Evolutionary conservation across 202 grass and related monocot species (phyloP).

Genomic region (Sporobolus alterniflorus): DNA sequence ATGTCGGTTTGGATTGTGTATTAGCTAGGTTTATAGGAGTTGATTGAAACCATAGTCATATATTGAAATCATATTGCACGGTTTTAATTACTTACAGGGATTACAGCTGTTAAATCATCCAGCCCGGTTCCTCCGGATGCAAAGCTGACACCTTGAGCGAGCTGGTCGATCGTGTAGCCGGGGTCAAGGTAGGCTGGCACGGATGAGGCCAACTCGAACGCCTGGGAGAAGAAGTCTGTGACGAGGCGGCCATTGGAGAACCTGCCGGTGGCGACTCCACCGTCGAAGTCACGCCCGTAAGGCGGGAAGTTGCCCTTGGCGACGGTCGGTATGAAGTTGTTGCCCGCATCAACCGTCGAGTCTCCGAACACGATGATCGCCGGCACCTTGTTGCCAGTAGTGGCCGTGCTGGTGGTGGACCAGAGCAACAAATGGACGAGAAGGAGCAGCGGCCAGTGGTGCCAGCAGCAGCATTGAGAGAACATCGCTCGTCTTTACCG

Average conservation of each 20-base stretch:
- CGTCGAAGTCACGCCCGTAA: constrained; percentile 61
- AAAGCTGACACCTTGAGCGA: constrained; percentile 64
- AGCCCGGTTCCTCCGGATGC: constrained; percentile 70
- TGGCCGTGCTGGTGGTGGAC: background rate
- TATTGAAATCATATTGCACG: too few relatives aligned
- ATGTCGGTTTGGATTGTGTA: too few relatives aligned
- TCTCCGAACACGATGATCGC: constrained; percentile 86
- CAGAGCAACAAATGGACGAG: background rate
- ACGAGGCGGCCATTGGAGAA: constrained; percentile 73
- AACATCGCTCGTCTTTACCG: constrained; percentile 22
- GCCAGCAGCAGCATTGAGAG: background rate
- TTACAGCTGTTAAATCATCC: constrained; percentile 47
- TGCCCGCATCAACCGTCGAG: constrained; percentile 75
- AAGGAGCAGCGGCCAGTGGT: background rate
- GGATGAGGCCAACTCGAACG: constrained; percentile 43
- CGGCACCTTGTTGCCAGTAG: constrained; percentile 30
- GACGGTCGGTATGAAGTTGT: constrained; percentile 62
- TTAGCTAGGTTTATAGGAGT: too few relatives aligned
- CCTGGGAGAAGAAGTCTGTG: constrained; percentile 67
- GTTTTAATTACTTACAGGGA: constrained; percentile 50
- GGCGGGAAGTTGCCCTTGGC: constrained; percentile 65
- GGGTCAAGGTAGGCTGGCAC: constrained; percentile 84
- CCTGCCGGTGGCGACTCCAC: constrained; percentile 60
- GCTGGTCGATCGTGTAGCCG: constrained; percentile 54
- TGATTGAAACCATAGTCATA: too few relatives aligned